phyloP scores from a whole-genome alignment of 2,329 filamentous ascomycete genomes.

The Aspergillus aculeatinus region DNA sequence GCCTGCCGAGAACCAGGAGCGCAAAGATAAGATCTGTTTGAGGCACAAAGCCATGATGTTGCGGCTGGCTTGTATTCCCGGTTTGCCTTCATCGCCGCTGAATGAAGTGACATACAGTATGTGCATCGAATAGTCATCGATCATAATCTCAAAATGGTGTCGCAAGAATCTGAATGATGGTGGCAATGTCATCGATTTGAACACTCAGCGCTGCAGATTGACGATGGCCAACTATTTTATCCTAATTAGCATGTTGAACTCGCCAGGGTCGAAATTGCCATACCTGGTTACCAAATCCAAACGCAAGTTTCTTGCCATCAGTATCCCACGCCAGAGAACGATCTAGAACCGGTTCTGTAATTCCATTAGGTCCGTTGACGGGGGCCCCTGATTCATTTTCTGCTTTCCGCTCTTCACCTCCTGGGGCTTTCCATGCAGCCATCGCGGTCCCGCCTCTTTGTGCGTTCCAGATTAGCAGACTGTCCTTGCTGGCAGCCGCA shows the following conservation, averaged over 20 bases:
- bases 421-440: constrained; percentile 40
- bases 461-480: constrained; percentile 48
- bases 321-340: constrained; percentile 53
- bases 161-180: background rate
- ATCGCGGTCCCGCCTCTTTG: constrained; percentile 46
- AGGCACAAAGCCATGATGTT: background rate
- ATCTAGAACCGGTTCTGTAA: constrained; percentile 28
- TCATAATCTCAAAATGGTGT: constrained; percentile 1
- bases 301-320: constrained; percentile 54
- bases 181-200: background rate
- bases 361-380: constrained; percentile 39
- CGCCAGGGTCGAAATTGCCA: constrained; percentile 15
- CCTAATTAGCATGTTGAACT: constrained; percentile 5
- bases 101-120: background rate
- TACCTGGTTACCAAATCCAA: constrained; percentile 52
- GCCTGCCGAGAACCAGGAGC: constrained; percentile 7
- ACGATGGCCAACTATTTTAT: constrained; percentile 37
- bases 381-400: constrained; percentile 32
- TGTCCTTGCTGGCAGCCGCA: constrained; percentile 45
- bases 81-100: constrained; percentile 1
- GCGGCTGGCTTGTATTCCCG: background rate
- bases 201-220: constrained; percentile 39
- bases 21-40: background rate
- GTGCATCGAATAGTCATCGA: constrained; percentile 1
- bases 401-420: constrained; percentile 32